Percentiles rank a stretch among this genome's conserved stretches.
These are phyloP conservation scores for Lipomyces starkeyi DNA, from an alignment of 805 yeast species.

Conservation along the genomic window DNA sequence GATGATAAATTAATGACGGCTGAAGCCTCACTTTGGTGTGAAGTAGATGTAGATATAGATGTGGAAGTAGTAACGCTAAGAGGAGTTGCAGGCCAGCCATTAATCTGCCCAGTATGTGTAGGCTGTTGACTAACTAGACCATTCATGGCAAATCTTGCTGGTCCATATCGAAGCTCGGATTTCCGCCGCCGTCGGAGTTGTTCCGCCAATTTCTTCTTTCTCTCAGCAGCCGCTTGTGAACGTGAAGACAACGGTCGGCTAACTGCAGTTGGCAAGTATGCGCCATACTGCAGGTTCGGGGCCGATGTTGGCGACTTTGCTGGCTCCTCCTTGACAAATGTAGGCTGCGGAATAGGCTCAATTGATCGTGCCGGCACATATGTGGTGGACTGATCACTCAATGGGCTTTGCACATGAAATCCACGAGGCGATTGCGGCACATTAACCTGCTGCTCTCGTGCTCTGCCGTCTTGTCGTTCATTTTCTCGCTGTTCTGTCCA, in stretches of 20 bases:
- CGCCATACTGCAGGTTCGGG: slow-evolving; percentile 13
- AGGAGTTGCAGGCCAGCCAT: not conserved
- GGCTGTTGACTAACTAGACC: not conserved
- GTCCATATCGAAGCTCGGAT: slow-evolving; percentile 19
- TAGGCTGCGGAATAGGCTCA: not conserved
- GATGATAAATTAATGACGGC: not conserved
- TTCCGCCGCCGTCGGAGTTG: slow-evolving; percentile 23
- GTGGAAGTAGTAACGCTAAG: not conserved
- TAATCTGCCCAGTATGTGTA: not conserved
- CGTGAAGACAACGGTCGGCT: not conserved
- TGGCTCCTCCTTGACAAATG: not conserved
- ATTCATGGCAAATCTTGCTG: slow-evolving; percentile 5
- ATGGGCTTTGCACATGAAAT: not conserved
- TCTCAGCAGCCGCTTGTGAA: slow-evolving; percentile 21
- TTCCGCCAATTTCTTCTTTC: slow-evolving; percentile 18
- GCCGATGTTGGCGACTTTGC: not conserved
- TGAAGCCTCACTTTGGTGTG: not conserved
- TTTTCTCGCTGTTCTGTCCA: not conserved
- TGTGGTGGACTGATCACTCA: not conserved
- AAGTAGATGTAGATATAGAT: not conserved
- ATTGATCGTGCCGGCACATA: not conserved
- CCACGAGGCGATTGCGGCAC: not conserved
- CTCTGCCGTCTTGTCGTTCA: not conserved
- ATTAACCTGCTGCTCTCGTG: not conserved
- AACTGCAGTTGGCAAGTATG: slow-evolving; percentile 8